Base-by-base conservation (phyloP, 495 filamentous ascomycete species). In the Penicillium silybi region DNA sequence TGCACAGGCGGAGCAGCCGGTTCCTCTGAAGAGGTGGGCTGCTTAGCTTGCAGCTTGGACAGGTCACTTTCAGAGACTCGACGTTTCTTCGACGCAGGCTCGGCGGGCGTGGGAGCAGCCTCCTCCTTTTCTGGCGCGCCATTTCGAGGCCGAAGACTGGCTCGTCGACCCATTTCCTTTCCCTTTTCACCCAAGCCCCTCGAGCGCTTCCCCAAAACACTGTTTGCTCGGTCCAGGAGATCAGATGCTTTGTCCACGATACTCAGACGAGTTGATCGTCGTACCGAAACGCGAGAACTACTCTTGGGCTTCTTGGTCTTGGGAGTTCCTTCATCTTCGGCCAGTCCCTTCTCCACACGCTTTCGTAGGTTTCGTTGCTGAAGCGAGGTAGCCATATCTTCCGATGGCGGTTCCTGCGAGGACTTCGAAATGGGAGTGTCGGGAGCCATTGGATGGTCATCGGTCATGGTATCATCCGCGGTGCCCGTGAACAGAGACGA, bases 141-240 rank as follows among this genome's bases (percentile, higher is more conserved):
- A 39, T 68, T 52, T 63, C 73, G 67, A 44, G 74, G 66, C 25
- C 73, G 64, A 41, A 76, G 59, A 44, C 70, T 75, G 6, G 71
- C 53, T 41, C 73, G 66, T n/a, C 71, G 69, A 40, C 63, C 63
- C 15, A 68, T 43, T 23, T 70, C 70, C 51, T 75, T 76, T 17
- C 67, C 71, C 40, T 68, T 68, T 43, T 78, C 73, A 45, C 67
- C 56, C 29, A 61, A 56, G 20, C 73, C 74, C 48, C 78, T 63
- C 17, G 74, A 68, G 38, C 82, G 72, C 68, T 85, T 85, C 20
- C 82, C 81, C 44, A 85, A 56, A 40, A 78, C 75, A 57, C 64
- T 71, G 42, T 54, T 70, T 41, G 70, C 69, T 50, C 73, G 70
- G 15, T 60, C 69, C n/a, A 78, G 54, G 5, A 77, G 44, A 41